Conservation (phyloP, 495 filamentous ascomycete genomes). For the Penicillium crystallinum region DNA sequence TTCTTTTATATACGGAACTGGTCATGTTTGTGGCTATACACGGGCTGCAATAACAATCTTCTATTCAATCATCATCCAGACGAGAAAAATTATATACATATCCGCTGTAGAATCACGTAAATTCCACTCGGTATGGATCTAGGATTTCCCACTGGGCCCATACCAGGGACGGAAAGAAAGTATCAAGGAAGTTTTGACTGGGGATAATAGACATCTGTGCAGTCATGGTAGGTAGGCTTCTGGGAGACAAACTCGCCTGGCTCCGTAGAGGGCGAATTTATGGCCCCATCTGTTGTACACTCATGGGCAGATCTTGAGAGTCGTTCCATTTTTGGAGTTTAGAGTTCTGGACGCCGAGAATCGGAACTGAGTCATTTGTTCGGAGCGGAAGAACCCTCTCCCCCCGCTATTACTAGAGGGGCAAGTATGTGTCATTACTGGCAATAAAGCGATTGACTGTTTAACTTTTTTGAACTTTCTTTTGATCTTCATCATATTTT, state of each 20-base stretch:
- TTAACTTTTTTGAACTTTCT: background rate
- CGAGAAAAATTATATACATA: background rate
- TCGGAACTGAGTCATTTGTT: slow-evolving; percentile 28
- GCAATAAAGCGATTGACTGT: slow-evolving; percentile 4
- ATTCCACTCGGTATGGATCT: too few species aligned
- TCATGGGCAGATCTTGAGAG: too few species aligned
- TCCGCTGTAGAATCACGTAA: background rate
- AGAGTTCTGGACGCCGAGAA: slow-evolving; percentile 7
- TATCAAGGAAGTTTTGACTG: too few species aligned
- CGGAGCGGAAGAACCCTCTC: slow-evolving; percentile 35
- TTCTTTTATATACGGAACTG: background rate
- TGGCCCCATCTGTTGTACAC: too few species aligned
- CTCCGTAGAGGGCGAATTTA: too few species aligned
- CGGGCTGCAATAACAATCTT: background rate
- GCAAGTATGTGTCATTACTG: slow-evolving; percentile 31
- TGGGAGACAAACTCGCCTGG: too few species aligned
- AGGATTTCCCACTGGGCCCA: too few species aligned
- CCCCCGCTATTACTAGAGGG: slow-evolving; percentile 31
- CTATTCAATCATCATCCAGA: background rate
- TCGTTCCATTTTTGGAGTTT: background rate
- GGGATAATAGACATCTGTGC: background rate
- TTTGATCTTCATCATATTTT: slow-evolving; percentile 4
- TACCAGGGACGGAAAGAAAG: too few species aligned
- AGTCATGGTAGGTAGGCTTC: too few species aligned
- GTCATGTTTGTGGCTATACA: background rate